Evolutionary conservation across 2,329 filamentous ascomycete species (phyloP).

Genomic region (Calycina herbarum): DNA sequence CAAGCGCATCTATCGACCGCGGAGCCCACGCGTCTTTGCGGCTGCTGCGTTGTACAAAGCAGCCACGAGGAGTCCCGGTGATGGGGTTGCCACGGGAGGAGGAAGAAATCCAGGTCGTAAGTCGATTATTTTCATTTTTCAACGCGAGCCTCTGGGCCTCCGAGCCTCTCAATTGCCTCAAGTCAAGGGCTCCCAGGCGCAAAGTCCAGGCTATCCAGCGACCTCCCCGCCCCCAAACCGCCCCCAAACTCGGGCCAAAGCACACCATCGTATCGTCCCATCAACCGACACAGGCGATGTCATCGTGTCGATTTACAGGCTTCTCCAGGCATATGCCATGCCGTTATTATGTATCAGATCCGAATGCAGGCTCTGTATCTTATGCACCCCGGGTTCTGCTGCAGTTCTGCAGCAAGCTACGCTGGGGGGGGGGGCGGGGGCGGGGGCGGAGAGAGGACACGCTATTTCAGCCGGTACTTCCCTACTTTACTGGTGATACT

Average conservation of each 20-base stretch:
- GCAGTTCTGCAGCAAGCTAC: conserved; percentile 3
- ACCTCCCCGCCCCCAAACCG: not conserved
- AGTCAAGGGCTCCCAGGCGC: not conserved
- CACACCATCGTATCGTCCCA: not conserved
- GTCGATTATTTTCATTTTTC: no score
- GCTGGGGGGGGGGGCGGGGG: not conserved
- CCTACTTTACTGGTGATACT: not conserved
- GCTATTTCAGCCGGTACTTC: not conserved
- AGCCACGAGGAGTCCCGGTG: not conserved
- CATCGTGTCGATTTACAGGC: not conserved
- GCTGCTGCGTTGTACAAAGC: conserved; percentile 12
- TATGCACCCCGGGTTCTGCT: conserved; percentile 17
- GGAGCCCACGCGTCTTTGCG: conserved; percentile 9
- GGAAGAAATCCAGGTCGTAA: not conserved
- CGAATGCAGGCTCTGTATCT: not conserved
- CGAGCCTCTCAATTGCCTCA: not conserved
- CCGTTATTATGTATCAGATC: conserved; percentile 13
- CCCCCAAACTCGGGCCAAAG: not conserved
- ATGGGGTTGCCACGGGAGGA: not conserved
- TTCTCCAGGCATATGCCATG: not conserved
- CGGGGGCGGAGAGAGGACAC: not conserved
- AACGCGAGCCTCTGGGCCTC: no score
- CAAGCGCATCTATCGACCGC: conserved; percentile 8
- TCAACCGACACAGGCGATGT: not conserved
- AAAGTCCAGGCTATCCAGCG: not conserved